A percentile compares a stretch with the other conserved stretches of the same genome.
phyloP scores from a whole-genome alignment of 345 rosid species.

The Aethionema arabicum region DNA sequence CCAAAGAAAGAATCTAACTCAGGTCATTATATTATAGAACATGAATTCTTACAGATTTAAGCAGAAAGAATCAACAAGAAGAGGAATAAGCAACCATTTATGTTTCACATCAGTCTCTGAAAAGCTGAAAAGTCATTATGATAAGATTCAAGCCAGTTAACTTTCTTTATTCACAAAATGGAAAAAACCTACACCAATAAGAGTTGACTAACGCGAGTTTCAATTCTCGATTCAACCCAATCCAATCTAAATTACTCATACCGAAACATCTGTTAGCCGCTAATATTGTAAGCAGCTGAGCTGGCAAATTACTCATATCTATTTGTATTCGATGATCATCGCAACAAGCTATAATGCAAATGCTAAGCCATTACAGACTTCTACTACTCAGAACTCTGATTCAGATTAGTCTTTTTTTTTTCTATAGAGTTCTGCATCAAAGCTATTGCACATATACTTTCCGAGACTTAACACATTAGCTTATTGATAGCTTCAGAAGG shows the following conservation, averaged over 20 bases:
- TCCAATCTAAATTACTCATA: slow-evolving; percentile 9
- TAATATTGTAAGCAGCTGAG: not conserved
- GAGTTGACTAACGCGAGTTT: not conserved
- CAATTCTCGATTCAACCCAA: slow-evolving; percentile 9
- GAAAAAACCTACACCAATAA: not conserved
- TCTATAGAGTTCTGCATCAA: not conserved
- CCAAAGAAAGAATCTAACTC: slow-evolving; percentile 29
- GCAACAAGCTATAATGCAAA: slow-evolving; percentile 4
- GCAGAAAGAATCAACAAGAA: not conserved
- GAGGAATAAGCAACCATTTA: not conserved
- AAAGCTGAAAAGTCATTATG: not conserved
- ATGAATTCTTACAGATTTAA: not conserved
- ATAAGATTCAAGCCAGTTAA: not conserved
- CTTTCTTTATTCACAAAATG: not conserved
- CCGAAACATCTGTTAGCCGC: not conserved
- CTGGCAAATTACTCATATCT: not conserved
- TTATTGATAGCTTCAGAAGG: not conserved
- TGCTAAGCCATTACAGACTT: slow-evolving; percentile 2
- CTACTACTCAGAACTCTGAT: slow-evolving; percentile 6
- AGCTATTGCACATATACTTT: not conserved
- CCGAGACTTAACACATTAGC: not conserved
- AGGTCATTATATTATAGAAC: slow-evolving; percentile 24
- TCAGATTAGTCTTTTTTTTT: not conserved
- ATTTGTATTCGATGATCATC: not conserved
- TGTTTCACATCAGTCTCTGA: not conserved